Conservation (phyloP, 192 early-diverging fungal genomes). For the Backusella morwellensis region DNA sequence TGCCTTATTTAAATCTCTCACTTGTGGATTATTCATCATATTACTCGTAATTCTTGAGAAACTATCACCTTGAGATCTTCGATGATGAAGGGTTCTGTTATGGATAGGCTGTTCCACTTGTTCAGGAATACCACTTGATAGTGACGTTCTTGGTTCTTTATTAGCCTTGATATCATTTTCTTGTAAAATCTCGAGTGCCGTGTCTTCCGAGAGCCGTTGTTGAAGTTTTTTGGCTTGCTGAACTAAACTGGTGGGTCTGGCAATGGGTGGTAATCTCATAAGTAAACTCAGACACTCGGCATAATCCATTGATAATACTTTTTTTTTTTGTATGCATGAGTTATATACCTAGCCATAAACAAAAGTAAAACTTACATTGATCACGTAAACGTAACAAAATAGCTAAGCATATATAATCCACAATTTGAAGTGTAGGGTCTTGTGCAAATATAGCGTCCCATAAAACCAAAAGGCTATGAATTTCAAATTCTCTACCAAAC, state of each 20-base stretch:
- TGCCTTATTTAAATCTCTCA: conserved; percentile 53
- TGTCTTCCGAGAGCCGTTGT: conserved; percentile 48
- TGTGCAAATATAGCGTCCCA: conserved; percentile 95
- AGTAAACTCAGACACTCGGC: conserved; percentile 60
- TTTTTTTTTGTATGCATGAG: not conserved
- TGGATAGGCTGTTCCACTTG: not conserved
- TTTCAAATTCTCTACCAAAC: conserved; percentile 85
- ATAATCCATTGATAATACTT: conserved; percentile 63
- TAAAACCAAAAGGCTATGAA: conserved; percentile 66
- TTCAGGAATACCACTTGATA: conserved; percentile 6
- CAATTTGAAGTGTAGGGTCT: conserved; percentile 69
- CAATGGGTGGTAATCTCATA: conserved; percentile 58
- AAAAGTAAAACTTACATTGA: conserved; percentile 51
- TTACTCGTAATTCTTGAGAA: conserved; percentile 45
- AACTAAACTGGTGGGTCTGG: conserved; percentile 49
- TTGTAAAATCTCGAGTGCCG: conserved; percentile 50
- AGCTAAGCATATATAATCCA: conserved; percentile 80
- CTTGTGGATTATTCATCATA: conserved; percentile 53
- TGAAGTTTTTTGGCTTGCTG: conserved; percentile 67
- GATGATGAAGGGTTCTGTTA: not conserved
- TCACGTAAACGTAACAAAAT: conserved; percentile 69
- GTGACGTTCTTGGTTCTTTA: conserved; percentile 33
- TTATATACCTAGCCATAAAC: not conserved
- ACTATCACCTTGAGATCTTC: conserved; percentile 11
- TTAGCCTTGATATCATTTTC: conserved; percentile 53